phyloP scores from a whole-genome alignment of 345 rosid genomes.

The Melaleuca alternifolia region DNA sequence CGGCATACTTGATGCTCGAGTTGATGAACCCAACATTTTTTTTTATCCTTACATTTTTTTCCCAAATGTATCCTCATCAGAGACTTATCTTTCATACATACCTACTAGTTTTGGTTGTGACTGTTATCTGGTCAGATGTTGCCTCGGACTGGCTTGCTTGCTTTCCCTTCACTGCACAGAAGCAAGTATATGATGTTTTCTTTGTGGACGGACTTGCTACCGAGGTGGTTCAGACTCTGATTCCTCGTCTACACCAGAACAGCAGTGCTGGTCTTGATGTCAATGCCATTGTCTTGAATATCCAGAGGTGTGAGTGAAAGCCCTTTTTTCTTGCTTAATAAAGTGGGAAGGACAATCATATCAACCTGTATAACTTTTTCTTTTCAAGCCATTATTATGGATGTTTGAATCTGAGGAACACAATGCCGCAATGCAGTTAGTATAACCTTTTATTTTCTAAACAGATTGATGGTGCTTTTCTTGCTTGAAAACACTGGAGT shows the following conservation, averaged over 20 bases:
- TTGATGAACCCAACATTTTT: background rate
- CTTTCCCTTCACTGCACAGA: slow-evolving; percentile 65
- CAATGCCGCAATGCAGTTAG: background rate
- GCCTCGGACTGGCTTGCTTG: slow-evolving; percentile 87
- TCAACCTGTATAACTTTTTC: background rate
- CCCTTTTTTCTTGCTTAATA: background rate
- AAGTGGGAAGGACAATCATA: background rate
- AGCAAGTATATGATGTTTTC: slow-evolving; percentile 70
- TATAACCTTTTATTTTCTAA: background rate
- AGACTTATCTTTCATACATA: background rate
- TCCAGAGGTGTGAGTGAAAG: slow-evolving; percentile 44
- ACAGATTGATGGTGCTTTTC: slow-evolving; percentile 68
- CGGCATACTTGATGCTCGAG: background rate
- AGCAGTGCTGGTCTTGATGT: slow-evolving; percentile 21
- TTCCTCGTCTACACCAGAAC: slow-evolving; percentile 46
- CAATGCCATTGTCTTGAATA: slow-evolving; percentile 41
- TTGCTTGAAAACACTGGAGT: slow-evolving; percentile 78
- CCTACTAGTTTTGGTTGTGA: background rate
- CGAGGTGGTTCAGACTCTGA: slow-evolving; percentile 72
- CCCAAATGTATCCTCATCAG: background rate
- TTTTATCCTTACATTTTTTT: too few relatives aligned
- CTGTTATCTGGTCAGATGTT: slow-evolving; percentile 46
- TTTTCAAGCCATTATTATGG: background rate
- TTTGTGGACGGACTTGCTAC: slow-evolving; percentile 54
- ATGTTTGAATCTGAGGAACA: background rate